phyloP scores from a whole-genome alignment of 352 stramenopile genomes.

The Pythium biforme region DNA sequence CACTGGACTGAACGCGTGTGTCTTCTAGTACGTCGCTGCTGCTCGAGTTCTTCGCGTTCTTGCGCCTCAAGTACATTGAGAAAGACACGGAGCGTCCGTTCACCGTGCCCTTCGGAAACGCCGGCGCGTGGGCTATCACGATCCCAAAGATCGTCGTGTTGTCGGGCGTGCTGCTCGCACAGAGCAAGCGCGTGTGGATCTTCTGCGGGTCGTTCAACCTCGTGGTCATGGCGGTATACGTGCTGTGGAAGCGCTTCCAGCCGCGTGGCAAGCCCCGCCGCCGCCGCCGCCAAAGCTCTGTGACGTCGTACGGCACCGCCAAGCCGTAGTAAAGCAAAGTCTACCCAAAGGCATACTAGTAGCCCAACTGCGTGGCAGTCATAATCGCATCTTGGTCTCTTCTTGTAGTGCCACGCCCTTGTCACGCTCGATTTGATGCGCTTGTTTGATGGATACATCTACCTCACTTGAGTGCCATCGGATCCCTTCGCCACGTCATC shows the following conservation, averaged over 20 bases:
- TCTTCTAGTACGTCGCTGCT: conserved; percentile 51
- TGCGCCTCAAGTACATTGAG: conserved; percentile 82
- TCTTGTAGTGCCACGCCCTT: background rate
- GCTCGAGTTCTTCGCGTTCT: conserved; percentile 82
- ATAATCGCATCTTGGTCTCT: conserved; percentile 3
- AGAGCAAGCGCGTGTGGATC: conserved; percentile 64
- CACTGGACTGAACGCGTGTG: background rate
- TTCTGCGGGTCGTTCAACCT: conserved; percentile 75
- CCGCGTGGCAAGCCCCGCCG: conserved; percentile 16
- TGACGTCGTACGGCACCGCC: conserved; percentile 25
- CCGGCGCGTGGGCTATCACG: conserved; percentile 74
- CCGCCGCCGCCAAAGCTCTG: conserved; percentile 4
- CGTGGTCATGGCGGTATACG: conserved; percentile 46
- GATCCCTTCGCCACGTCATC: background rate
- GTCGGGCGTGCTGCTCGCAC: conserved; percentile 64
- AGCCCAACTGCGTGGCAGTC: background rate
- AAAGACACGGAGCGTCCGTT: conserved; percentile 74
- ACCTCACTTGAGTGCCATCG: conserved; percentile 13
- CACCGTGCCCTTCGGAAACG: conserved; percentile 64
- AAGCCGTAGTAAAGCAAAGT: conserved; percentile 3
- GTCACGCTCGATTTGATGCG: background rate
- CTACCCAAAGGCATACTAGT: too few relatives aligned
- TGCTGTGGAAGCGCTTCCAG: conserved; percentile 69
- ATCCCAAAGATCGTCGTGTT: conserved; percentile 82
- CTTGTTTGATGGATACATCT: conserved; percentile 19